These are phyloP conservation scores for Sporisorium exsertum DNA, from an alignment of 1,284 basidiomycete species.

Conservation along the genomic window DNA sequence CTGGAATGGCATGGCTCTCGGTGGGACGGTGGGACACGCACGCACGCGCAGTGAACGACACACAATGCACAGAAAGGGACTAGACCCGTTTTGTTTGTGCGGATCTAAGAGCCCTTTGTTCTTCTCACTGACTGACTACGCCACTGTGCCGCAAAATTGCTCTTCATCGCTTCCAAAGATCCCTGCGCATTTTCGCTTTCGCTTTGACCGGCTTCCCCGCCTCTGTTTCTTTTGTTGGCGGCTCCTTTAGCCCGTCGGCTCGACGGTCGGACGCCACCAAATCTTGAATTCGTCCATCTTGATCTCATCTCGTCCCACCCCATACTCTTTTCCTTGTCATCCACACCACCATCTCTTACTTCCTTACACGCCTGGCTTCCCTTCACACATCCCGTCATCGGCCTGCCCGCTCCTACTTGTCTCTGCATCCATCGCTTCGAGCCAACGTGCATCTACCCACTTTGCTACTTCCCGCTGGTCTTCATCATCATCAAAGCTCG, in stretches of 20 bases:
- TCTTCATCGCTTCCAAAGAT: not conserved
- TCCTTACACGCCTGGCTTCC: not conserved
- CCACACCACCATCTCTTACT: not conserved
- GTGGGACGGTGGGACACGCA: not conserved
- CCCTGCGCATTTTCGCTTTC: slow-evolving; percentile 1
- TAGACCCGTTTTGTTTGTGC: not conserved
- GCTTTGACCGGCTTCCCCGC: slow-evolving; percentile 5
- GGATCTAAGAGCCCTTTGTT: slow-evolving; percentile 1
- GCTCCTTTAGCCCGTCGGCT: not conserved
- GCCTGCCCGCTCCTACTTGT: slow-evolving; percentile 1
- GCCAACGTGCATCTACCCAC: not conserved
- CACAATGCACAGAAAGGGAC: not conserved
- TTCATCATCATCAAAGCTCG: not conserved
- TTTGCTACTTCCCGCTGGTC: not conserved
- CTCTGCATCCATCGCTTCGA: not conserved
- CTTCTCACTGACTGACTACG: not conserved
- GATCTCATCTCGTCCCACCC: not conserved
- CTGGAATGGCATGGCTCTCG: not conserved
- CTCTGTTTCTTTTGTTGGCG: not conserved
- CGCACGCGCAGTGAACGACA: not conserved
- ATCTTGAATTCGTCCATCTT: not conserved
- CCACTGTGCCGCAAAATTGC: not conserved
- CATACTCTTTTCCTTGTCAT: not conserved
- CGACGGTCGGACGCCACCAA: not conserved
- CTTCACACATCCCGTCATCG: not conserved